Base-by-base conservation (phyloP, 805 yeast genomes). In the Kuraishia capsulata region DNA sequence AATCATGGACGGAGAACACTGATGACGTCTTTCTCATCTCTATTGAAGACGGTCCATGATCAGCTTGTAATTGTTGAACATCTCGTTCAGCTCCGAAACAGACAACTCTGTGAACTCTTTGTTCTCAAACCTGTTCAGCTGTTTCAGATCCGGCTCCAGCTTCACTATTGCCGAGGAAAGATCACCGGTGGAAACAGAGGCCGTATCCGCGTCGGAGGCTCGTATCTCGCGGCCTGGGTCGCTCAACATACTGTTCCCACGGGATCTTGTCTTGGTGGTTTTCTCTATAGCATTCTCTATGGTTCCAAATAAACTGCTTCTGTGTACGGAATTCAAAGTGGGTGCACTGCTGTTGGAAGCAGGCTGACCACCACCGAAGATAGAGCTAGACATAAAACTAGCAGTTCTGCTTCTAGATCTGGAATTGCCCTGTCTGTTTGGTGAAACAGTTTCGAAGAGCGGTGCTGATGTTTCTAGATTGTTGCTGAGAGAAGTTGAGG, bases 281-380 rank as follows among this genome's bases (percentile, higher is more conserved):
- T 47, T 56, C 14, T 56, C 62, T 33, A 59, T 44, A 1, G 62
- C 64, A 38, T 42, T 54, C 35, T 59, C 65, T 17, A 60, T 43
- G 3, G 62, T 50, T 26, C 49, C 52, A 16, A 58, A 38, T 11
- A 51, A 24, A 39, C 51, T 20, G 9, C 26, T 28, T 17, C 37
- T 5, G 5, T 20, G 5, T 13, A 9, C 17, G 28, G 13, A 36
- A 31, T 20, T 26, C 25, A 21, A 14, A 19, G 37, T 20, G 13
- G 37, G 17, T 17, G 32, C 24, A 30, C 40, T 19, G 33, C 18
- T 19, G 26, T 13, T 26, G 9, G 19, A 23, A 5, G 35, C 18
- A 29, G 20, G 33, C 17, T 9, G 33, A 14, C 16, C 25, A 10
- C 37, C 41, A 3, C 43, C 50, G 35, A 53, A 53, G 4, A 53